Base-by-base conservation (phyloP, 306 rosid genomes). In the Acacia acuminata region DNA sequence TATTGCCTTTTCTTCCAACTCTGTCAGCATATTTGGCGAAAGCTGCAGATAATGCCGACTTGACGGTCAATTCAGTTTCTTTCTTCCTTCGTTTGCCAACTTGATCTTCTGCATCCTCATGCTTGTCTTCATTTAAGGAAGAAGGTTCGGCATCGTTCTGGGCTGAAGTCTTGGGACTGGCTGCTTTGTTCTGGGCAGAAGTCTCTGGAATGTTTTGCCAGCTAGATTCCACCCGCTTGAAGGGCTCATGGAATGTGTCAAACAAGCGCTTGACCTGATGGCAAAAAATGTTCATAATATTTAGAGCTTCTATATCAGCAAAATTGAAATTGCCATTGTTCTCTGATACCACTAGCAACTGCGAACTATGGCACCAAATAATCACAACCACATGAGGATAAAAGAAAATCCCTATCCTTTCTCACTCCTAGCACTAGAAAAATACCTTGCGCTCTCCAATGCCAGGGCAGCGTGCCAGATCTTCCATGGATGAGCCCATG, bases 401-500 rank as follows among this genome's bases (percentile, higher is more conserved):
- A 45, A 63, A 44, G 68, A 72, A 48, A 67, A 65, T 40, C 56
- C 65, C 38, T 30, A 45, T 32, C 72, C 60, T 63, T 68, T 53
- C 79, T n/a, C 73, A 77, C 71, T 77, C 78, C 45, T n/a, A 69
- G 73, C 70, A 32, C 40, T 25, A n/a, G 79, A 74, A 64, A 30
- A 64, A 71, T 88, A 96, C 98, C 98, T 96, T 96, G 79, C 97
- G 94, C 87, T 96, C 99, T 91, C 99, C 98, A 73, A 96, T 96
- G 71, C 98, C 99, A 77, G 99, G 99, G 83, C 99, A 96, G 67
- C 99, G 97, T 77, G 99, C 99, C 80, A 93, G 92, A 86, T 96
- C 99, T 87, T 96, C 99, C 97, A 96, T 96, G 43, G 98, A 96
- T 83, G 91, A 98, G 84, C 93, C 96, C 96, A 96, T 96, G 79